Conservation (phyloP, 305 asterid genomes). For the Fraxinus sp. region DNA sequence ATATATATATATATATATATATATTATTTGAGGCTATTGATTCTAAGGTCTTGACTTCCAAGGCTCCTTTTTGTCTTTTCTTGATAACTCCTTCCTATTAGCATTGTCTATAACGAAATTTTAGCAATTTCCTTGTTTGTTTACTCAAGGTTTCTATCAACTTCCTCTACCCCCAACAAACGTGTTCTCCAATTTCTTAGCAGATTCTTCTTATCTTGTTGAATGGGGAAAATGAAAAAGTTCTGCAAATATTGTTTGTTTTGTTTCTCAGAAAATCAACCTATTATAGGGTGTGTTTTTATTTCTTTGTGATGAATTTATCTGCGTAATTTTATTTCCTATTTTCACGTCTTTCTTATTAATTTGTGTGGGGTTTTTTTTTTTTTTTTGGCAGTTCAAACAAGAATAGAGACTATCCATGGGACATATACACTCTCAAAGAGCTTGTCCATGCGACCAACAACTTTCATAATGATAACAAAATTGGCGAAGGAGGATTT, state of each 20-base stretch:
- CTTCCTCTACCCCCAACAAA: neutral
- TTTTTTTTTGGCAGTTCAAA: constrained; percentile 25
- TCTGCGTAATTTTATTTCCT: neutral
- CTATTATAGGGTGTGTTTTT: constrained; percentile 28
- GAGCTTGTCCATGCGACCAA: constrained; percentile 71
- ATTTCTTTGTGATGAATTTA: neutral
- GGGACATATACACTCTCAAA: constrained; percentile 69
- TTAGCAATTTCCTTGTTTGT: constrained; percentile 25
- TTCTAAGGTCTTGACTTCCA: constrained; percentile 32
- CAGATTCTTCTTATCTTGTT: neutral
- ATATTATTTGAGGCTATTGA: neutral
- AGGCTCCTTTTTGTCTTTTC: constrained; percentile 34
- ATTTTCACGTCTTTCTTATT: neutral
- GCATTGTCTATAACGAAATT: constrained; percentile 28
- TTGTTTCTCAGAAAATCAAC: constrained; percentile 31
- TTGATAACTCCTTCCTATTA: constrained; percentile 16
- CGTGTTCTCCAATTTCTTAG: constrained; percentile 11
- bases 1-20: neutral
- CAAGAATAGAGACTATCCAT: constrained; percentile 48
- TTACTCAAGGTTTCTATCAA: neutral
- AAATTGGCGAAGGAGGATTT: constrained; percentile 85
- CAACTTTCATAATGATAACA: constrained; percentile 65
- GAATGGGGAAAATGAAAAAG: constrained; percentile 14
- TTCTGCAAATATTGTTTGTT: constrained; percentile 29
- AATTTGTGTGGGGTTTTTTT: neutral